phyloP scores from a whole-genome alignment of 2,329 filamentous ascomycete genomes.

The Plenodomus biglobosus region DNA sequence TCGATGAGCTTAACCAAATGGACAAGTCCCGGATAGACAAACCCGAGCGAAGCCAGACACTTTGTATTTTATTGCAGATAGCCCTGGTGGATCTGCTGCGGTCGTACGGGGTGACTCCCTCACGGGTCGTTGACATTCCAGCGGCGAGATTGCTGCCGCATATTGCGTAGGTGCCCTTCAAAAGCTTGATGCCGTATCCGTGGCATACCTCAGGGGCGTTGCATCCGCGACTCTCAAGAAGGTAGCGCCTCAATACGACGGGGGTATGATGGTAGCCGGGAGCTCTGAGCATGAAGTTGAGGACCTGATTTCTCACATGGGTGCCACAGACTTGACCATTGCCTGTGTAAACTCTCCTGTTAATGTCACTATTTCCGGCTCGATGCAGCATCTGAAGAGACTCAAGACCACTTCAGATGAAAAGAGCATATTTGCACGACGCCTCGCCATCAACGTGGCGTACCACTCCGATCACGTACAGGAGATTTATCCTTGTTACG shows the following conservation, averaged over 20 bases:
- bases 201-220: slow-evolving; percentile 20
- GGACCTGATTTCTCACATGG: neutral
- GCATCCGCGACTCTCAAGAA: neutral
- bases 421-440: neutral
- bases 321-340: neutral
- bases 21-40: slow-evolving; percentile 6
- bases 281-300: slow-evolving; percentile 5
- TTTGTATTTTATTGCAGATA: slow-evolving; percentile 28
- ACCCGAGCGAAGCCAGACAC: slow-evolving; percentile 24
- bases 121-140: no score
- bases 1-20: slow-evolving; percentile 16
- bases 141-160: slow-evolving; percentile 47
- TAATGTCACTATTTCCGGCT: slow-evolving; percentile 29
- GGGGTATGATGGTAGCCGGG: slow-evolving; percentile 18
- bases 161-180: slow-evolving; percentile 39
- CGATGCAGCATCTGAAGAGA: slow-evolving; percentile 8
- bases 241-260: no score
- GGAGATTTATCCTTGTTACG: slow-evolving; percentile 11
- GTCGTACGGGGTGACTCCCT: no score
- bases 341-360: slow-evolving; percentile 22
- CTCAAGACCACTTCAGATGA: slow-evolving; percentile 26
- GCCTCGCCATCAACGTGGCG: slow-evolving; percentile 24
- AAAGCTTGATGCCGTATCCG: slow-evolving; percentile 15
- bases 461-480: slow-evolving; percentile 37
- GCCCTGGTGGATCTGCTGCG: slow-evolving; percentile 14